Conservation (phyloP, 139 green algal genomes). For the Desmodesmus armatus region DNA sequence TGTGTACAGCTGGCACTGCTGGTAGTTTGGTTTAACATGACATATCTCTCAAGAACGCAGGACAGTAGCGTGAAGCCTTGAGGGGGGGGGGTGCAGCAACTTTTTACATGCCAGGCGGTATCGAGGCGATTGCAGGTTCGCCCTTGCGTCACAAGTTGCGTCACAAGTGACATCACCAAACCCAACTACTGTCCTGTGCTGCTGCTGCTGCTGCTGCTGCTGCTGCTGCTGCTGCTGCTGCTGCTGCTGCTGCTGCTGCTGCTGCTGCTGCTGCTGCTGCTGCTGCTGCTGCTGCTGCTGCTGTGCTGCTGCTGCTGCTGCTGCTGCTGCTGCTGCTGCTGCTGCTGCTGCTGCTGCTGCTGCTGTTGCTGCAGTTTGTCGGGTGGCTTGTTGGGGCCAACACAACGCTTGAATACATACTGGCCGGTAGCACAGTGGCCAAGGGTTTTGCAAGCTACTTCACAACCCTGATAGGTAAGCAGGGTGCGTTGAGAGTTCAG, state of each 20-base stretch:
- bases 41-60: no score
- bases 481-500: no score
- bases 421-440: slow-evolving; percentile 1
- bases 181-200: no score
- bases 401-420: slow-evolving; percentile 8
- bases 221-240: background rate
- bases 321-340: background rate
- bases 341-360: slow-evolving; percentile 20
- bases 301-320: slow-evolving; percentile 24
- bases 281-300: background rate
- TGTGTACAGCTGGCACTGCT: no score
- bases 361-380: background rate
- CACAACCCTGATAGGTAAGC: slow-evolving; percentile 23
- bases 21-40: no score
- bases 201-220: background rate
- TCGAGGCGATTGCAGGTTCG: background rate
- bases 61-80: no score
- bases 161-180: background rate
- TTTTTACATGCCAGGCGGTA: no score
- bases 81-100: no score
- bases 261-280: background rate
- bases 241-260: background rate
- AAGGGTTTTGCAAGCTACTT: slow-evolving; percentile 27
- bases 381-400: slow-evolving; percentile 16
- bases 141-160: background rate